Base-by-base conservation (phyloP, 139 green algal genomes). In the Chlorella sp. region DNA sequence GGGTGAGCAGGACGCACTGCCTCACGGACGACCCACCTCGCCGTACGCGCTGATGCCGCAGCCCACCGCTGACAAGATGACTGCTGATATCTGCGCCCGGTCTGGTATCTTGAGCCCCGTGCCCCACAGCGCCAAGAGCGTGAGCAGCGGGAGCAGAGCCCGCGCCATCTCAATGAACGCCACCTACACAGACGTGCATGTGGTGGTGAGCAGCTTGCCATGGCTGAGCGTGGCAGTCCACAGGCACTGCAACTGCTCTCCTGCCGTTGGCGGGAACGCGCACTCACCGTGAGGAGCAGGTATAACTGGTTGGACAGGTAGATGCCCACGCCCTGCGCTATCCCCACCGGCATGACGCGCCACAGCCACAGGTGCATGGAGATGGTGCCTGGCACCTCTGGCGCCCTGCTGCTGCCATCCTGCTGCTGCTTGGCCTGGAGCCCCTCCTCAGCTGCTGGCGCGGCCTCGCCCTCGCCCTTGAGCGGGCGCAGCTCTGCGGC, bases 81-180 rank as follows among this genome's bases (percentile, higher is more conserved):
- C 75, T 4, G 75, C 64, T 0, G 51, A 51, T 26, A 80, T 72
- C 62, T 75, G 49, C 2, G 33, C 23, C 6, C 63, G 26, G 1
- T 63, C 76, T 4, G 75, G 75, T 1, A 51, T 75, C 75, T 80
- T 64, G 27, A 80, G 35, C 5, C 62, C 32, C 1, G 75, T 70
- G 6, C 70, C 26, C 61, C 65, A 80, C 64, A 80, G 55, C 3
- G 70, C 75, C 3, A 64, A 3, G 59, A 80, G 69, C 3, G 70
- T 80, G 50, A 73, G 71, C 34, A 80, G 63, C 0, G 75, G 75
- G 34, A 80, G 64, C 30, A 67, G 71, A 24, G 75, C 50, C 26
- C 75, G 70, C 1, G 70, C 71, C 75, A 80, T 80, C 31, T 80
- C 75, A 26, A 80, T 76, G 51, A 80, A 80, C 0, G 75, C 69